Conservation (phyloP, 2,329 filamentous ascomycete genomes). For the Ceratocystiopsis minuta region DNA sequence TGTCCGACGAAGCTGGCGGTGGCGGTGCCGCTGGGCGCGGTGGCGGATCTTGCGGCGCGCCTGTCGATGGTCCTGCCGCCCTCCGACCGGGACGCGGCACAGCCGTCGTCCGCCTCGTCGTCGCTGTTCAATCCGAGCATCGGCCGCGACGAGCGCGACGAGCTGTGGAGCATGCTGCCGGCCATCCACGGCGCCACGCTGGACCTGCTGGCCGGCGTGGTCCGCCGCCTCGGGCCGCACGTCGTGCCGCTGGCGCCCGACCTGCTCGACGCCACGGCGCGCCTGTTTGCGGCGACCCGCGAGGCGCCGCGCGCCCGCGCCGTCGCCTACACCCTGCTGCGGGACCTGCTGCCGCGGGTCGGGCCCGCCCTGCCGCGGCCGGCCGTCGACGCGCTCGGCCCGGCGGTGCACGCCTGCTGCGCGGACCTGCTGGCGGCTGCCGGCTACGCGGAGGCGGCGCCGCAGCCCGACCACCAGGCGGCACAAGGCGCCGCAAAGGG, state of each 20-base stretch:
- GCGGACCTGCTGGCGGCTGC: slow-evolving; percentile 47
- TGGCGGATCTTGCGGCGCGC: slow-evolving; percentile 53
- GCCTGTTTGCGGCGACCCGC: slow-evolving; percentile 46
- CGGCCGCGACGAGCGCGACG: slow-evolving; percentile 63
- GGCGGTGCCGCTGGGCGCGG: slow-evolving; percentile 44
- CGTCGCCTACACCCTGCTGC: slow-evolving; percentile 40
- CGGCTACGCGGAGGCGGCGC: slow-evolving; percentile 17
- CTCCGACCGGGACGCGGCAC: no score
- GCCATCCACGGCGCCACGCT: slow-evolving; percentile 57
- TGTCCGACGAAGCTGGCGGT: slow-evolving; percentile 48
- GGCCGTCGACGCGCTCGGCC: slow-evolving; percentile 42
- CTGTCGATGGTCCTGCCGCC: slow-evolving; percentile 47
- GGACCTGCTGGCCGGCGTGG: slow-evolving; percentile 37
- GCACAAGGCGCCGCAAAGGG: neutral
- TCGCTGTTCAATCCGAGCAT: slow-evolving; percentile 55
- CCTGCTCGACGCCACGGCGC: slow-evolving; percentile 52
- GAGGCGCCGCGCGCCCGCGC: slow-evolving; percentile 35
- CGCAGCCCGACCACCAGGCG: slow-evolving; percentile 4
- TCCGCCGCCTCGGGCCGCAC: slow-evolving; percentile 37
- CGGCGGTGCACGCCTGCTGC: slow-evolving; percentile 51
- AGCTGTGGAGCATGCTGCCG: slow-evolving; percentile 56
- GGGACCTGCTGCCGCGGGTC: slow-evolving; percentile 37
- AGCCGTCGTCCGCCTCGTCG: slow-evolving; percentile 18
- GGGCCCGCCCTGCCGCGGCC: slow-evolving; percentile 51
- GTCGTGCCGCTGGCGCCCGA: slow-evolving; percentile 42